Percentiles rank a stretch among this genome's conserved stretches.
These are phyloP conservation scores for Starmerella vaccinii DNA, from an alignment of 805 yeast genomes.

Conservation along the genomic window DNA sequence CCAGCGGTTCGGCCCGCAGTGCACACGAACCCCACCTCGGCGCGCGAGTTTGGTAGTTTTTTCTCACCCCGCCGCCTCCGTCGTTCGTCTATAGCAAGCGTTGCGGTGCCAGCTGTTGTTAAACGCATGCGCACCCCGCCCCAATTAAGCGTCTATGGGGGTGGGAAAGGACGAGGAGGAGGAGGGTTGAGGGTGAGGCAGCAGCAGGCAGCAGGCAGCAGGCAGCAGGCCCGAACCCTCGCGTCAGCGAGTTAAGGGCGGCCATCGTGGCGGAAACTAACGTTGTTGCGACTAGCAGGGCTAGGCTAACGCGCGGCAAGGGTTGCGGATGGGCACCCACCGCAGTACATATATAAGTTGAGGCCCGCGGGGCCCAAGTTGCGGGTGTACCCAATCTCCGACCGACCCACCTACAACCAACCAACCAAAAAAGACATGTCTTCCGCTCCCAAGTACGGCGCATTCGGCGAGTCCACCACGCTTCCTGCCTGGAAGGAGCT, in stretches of 20 bases:
- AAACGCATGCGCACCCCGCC: background rate
- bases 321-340: background rate
- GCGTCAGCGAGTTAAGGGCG: background rate
- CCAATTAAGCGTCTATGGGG: background rate
- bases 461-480: conserved; percentile 28
- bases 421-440: too few species aligned
- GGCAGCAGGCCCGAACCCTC: conserved; percentile 1
- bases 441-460: conserved; percentile 13
- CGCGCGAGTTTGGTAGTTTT: too few species aligned
- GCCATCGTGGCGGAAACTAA: background rate
- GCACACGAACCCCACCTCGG: too few species aligned
- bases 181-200: too few species aligned
- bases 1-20: too few species aligned
- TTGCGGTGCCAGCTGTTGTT: background rate
- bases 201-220: too few species aligned
- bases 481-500: conserved; percentile 78
- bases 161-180: too few species aligned
- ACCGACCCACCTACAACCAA: too few species aligned
- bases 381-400: background rate
- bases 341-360: conserved; percentile 4
- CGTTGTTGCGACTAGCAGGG: conserved; percentile 4
- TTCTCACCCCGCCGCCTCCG: too few species aligned
- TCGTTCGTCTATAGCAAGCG: too few species aligned
- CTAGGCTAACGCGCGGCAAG: conserved; percentile 1
- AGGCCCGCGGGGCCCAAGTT: background rate